These are phyloP conservation scores for Dactylellina sp. DNA, from an alignment of 2,329 filamentous ascomycete genomes.

Conservation along the genomic window DNA sequence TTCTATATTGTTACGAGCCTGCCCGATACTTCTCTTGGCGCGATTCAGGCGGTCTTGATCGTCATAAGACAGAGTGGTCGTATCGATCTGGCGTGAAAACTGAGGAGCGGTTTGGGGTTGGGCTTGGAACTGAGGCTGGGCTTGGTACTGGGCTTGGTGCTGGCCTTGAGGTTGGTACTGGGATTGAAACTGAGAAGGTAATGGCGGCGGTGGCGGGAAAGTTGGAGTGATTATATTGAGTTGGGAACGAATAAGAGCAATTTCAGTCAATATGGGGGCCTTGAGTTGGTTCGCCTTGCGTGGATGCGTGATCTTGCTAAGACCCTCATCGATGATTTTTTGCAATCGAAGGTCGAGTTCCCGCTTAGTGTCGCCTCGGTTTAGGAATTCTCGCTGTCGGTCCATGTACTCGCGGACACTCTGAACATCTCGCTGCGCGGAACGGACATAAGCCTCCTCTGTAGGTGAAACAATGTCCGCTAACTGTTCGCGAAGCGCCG, in stretches of 20 bases:
- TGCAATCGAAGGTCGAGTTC: constrained; percentile 27
- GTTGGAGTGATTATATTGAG: constrained; percentile 24
- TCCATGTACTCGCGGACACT: constrained; percentile 32
- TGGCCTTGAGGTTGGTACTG: not conserved
- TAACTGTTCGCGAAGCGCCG: constrained; percentile 20
- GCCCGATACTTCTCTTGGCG: constrained; percentile 25
- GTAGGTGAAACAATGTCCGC: constrained; percentile 23
- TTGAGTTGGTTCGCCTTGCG: constrained; percentile 37
- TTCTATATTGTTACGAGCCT: constrained; percentile 41
- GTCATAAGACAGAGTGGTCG: constrained; percentile 15
- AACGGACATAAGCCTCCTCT: constrained; percentile 25
- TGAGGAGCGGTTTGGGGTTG: not conserved
- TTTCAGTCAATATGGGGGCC: constrained; percentile 30
- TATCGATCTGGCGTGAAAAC: constrained; percentile 7
- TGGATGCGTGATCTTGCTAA: constrained; percentile 28
- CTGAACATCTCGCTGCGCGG: constrained; percentile 35
- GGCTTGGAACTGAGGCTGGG: not conserved
- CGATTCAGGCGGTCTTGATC: constrained; percentile 39
- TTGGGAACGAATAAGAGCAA: constrained; percentile 27
- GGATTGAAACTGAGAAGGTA: no score
- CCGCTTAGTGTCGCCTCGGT: constrained; percentile 24
- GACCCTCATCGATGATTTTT: constrained; percentile 26
- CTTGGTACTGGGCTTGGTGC: not conserved
- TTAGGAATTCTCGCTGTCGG: constrained; percentile 24
- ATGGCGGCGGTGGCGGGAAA: not conserved